phyloP scores from a whole-genome alignment of 352 stramenopile genomes.

The Globisporangium barbulae region DNA sequence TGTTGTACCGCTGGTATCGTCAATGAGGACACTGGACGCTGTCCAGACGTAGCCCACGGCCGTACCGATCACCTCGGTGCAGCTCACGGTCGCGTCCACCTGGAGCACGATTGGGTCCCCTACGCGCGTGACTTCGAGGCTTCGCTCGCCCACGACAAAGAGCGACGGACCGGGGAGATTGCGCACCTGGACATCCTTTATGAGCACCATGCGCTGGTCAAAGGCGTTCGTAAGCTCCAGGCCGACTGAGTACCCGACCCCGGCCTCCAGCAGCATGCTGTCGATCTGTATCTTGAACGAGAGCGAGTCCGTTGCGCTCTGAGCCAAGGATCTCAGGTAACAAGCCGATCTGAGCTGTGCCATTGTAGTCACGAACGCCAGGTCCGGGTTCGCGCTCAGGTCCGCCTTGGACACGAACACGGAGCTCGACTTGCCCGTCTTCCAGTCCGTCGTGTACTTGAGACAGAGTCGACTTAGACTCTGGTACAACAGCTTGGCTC shows the following conservation, averaged over 20 bases:
- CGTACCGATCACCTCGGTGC: constrained; percentile 29
- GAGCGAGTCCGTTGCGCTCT: constrained; percentile 20
- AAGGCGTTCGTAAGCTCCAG: constrained; percentile 65
- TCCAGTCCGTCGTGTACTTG: constrained; percentile 51
- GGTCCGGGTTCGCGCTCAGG: constrained; percentile 19
- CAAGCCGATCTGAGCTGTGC: constrained; percentile 47
- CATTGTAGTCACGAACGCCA: constrained; percentile 34
- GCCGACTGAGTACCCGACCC: constrained; percentile 40
- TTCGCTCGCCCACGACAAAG: constrained; percentile 43
- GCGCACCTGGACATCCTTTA: constrained; percentile 34
- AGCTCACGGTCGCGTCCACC: constrained; percentile 44
- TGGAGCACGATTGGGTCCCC: constrained; percentile 40
- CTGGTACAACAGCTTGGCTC: constrained; percentile 28
- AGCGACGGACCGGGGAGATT: constrained; percentile 43
- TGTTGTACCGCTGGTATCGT: not conserved
- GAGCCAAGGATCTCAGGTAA: constrained; percentile 38
- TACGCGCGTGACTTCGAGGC: constrained; percentile 30
- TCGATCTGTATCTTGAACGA: constrained; percentile 40
- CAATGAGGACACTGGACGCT: constrained; percentile 18
- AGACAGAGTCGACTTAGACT: constrained; percentile 33
- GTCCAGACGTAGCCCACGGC: constrained; percentile 52
- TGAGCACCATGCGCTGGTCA: constrained; percentile 20
- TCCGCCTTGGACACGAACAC: constrained; percentile 29
- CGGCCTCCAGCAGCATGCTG: constrained; percentile 34
- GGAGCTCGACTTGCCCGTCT: constrained; percentile 25